Evolutionary conservation across 2,329 filamentous ascomycete genomes (phyloP), one percentile per base, ranked within the genome.

Genomic region (Plectosphaerella sp.): DNA sequence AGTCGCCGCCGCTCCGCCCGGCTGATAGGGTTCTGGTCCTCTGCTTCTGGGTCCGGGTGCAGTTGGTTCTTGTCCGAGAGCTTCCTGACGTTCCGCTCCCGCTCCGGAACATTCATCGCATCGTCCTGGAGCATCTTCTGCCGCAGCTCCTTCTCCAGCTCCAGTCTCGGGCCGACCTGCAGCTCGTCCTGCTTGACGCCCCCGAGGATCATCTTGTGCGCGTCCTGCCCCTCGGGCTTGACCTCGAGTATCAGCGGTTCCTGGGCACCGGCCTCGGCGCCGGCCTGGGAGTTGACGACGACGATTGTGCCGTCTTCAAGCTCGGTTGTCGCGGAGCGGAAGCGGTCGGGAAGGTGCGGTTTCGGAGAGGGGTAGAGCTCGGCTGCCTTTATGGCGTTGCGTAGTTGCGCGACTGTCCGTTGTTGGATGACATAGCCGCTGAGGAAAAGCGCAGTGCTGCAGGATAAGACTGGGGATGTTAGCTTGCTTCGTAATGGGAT

Each of bases 351-450:
- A 1, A 81, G 65, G 61, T 77, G 75, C 45, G 75, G 70, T 54
- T 75, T 73, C 6, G 77, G 76, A 1, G 72, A 72, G 6, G 75
- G 72, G 9, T 64, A 71, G 63, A 74, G 67, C 57, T 76, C 64
- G 48, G 76, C 79, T 11, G 43, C 37, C 59, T 79, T 79, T 61
- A 96, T 86, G 16, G 88, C 88, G 52, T 78, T 75, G 61, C 93
- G 88, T 33, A 97, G 79, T 60, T 87, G 86, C 56, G 80, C 82
- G 5, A 96, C 82, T 1, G 91, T 94, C 61, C 90, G 84, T 69
- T 97, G 92, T 64, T 97, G 92, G 50, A 96, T 79, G 3, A 86
- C 81, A 67, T 95, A 96, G 62, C 92, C 92, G 49, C 89, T 91
- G 33, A 96, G 77, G 68, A 97, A 97, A 24, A 97, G 83, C 5